A percentile compares a stretch with the other conserved stretches of the same genome.
Evolutionary conservation across 306 rosid genomes (phyloP).

Genomic region (Albizia julibrissin): DNA sequence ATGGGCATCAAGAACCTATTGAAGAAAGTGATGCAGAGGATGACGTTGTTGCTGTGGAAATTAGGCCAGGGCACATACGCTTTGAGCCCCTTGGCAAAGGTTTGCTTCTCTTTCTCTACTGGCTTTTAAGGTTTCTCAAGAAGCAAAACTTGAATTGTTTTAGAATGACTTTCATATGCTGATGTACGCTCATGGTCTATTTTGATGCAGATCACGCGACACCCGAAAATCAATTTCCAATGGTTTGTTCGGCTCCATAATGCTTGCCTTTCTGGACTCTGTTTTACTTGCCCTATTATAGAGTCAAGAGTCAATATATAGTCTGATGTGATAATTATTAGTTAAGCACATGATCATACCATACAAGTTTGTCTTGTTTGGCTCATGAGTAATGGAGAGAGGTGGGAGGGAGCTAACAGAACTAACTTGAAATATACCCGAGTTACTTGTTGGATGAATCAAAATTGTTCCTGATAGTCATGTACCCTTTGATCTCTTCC

Average conservation of each 20-base stretch:
- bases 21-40: slow-evolving; percentile 62
- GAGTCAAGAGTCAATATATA: slow-evolving; percentile 18
- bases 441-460: slow-evolving; percentile 19
- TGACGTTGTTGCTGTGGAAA: slow-evolving; percentile 72
- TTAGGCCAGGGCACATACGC: slow-evolving; percentile 96
- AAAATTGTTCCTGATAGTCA: slow-evolving; percentile 24
- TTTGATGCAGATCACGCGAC: slow-evolving; percentile 53
- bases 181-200: slow-evolving; percentile 40
- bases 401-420: slow-evolving; percentile 24
- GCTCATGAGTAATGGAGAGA: slow-evolving; percentile 16
- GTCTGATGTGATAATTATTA: slow-evolving; percentile 17
- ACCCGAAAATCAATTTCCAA: slow-evolving; percentile 44
- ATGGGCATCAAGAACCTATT: slow-evolving; percentile 43
- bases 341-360: not conserved
- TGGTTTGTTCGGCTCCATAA: slow-evolving; percentile 49
- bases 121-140: slow-evolving; percentile 3
- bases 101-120: slow-evolving; percentile 20
- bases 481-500: slow-evolving; percentile 13
- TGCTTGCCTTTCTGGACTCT: slow-evolving; percentile 16
- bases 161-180: slow-evolving; percentile 36
- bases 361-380: not conserved
- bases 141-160: slow-evolving; percentile 14
- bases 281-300: slow-evolving; percentile 18
- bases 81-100: slow-evolving; percentile 72
- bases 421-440: slow-evolving; percentile 11